Percentiles rank a stretch among this genome's conserved stretches.
These are phyloP conservation scores for Phanerodontia chrysosporium DNA, from an alignment of 768 basidiomycete genomes.

Conservation along the genomic window DNA sequence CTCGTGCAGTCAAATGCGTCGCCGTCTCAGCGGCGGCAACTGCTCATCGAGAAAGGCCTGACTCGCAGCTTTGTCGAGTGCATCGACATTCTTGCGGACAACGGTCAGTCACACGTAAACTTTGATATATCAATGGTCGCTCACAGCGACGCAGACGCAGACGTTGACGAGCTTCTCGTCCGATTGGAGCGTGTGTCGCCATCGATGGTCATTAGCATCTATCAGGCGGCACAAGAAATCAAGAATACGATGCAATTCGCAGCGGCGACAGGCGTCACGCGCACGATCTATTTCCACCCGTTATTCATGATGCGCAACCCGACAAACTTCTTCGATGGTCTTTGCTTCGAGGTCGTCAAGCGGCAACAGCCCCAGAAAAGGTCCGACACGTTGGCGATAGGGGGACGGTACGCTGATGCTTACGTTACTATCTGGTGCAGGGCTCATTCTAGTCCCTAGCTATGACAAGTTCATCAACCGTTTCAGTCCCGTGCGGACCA, in stretches of 20 bases:
- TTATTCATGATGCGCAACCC: conserved; percentile 64
- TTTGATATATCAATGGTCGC: conserved; percentile 27
- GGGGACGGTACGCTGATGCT: conserved; percentile 60
- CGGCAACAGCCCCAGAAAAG: conserved; percentile 40
- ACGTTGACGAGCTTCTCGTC: conserved; percentile 52
- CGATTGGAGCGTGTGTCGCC: conserved; percentile 62
- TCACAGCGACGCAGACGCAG: conserved; percentile 43
- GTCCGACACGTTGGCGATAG: conserved; percentile 71
- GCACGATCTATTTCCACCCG: conserved; percentile 65
- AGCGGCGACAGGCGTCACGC: conserved; percentile 53
- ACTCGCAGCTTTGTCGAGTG: conserved; percentile 67
- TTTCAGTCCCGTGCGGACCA: conserved; percentile 52
- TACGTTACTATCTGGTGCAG: not conserved
- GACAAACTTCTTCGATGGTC: conserved; percentile 64
- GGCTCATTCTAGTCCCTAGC: conserved; percentile 30
- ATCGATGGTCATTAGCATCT: conserved; percentile 42
- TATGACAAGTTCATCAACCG: conserved; percentile 69
- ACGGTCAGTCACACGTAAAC: conserved; percentile 43
- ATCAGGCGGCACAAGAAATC: conserved; percentile 55
- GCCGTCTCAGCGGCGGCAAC: conserved; percentile 62
- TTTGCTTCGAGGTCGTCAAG: conserved; percentile 71
- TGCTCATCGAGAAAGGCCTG: conserved; percentile 67
- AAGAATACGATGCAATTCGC: conserved; percentile 59
- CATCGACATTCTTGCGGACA: conserved; percentile 64
- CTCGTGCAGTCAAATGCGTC: conserved; percentile 63